Evolutionary conservation across 2,329 filamentous ascomycete species (phyloP), one percentile per base, ranked within the genome.

Genomic region (Stachybotrys chartarum): DNA sequence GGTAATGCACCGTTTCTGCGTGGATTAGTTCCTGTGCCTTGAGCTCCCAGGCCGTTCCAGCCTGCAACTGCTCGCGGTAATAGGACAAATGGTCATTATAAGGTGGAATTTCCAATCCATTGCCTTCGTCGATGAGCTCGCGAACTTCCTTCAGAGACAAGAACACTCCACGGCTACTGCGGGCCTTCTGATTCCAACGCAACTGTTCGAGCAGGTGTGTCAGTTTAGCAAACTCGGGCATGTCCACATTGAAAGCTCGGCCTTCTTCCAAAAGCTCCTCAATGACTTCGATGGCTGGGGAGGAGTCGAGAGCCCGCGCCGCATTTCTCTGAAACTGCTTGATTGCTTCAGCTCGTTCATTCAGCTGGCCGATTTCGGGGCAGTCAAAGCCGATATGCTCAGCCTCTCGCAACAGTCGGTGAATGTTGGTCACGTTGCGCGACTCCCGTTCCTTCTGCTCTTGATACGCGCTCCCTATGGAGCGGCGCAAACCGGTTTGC

Each of bases 21-120:
- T 85, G 82, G 73, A 97, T 95, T 54, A 99, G 78, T 68, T 99
- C 93, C 64, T 89, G 88, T 2, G 91, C 93, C 71, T 97, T 97
- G 51, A 84, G 80, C 74, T 97, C 94, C 94, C 94, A 99, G 50
- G 89, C 79, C 66, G 91, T 83, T 45, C 93, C 94, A 30, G 87
- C 83, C 7, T 81, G 78, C 61, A 87, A 82, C 68, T 96, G 87
- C 31, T 93, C 88, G 57, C 85, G 83, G 65, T 91, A 90, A 69
- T 85, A 86, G 12, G 81, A 76, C 55, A 97, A 79, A 60, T 93
- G 86, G 52, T 92, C 88, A 67, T 96, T 92, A 62, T 86, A 90
- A 1, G 85, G 81, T 1, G 88, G 83, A 7, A 99, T 88, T 5
- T 87, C 86, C 5, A 97, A 79, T 48, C 90, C 85, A 50, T 84